A percentile compares a stretch with the other conserved stretches of the same genome.
Conservation (phyloP, 768 basidiomycete species). For the Termitomyces sp. region DNA sequence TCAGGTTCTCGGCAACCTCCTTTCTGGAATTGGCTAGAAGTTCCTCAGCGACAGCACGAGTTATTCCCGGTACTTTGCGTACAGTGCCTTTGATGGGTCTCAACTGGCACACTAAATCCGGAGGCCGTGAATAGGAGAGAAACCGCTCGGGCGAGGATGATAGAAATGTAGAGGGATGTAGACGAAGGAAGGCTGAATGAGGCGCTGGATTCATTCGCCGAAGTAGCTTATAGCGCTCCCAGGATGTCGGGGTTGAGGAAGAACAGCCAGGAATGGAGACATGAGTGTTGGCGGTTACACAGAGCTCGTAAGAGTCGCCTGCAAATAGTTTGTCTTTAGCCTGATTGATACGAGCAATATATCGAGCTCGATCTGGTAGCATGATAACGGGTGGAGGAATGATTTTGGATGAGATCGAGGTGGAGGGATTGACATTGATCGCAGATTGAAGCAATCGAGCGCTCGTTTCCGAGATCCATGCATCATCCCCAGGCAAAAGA, state of each 20-base stretch:
- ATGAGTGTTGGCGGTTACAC: conserved; percentile 74
- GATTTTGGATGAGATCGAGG: conserved; percentile 5
- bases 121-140: conserved; percentile 72
- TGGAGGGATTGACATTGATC: neutral
- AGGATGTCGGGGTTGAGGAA: conserved; percentile 44
- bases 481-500: conserved; percentile 50
- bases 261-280: conserved; percentile 44
- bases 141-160: conserved; percentile 94
- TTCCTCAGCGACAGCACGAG: conserved; percentile 63
- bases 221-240: conserved; percentile 72
- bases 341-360: conserved; percentile 63
- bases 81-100: conserved; percentile 95
- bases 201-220: conserved; percentile 84
- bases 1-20: conserved; percentile 94
- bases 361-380: conserved; percentile 57
- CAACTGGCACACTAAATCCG: conserved; percentile 67
- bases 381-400: conserved; percentile 27
- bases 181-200: conserved; percentile 76
- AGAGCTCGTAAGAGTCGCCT: conserved; percentile 93
- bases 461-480: conserved; percentile 55
- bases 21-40: conserved; percentile 66
- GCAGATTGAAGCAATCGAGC: conserved; percentile 24
- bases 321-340: conserved; percentile 74
- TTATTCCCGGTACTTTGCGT: conserved; percentile 63
- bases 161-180: conserved; percentile 73